Percentiles rank a stretch among this genome's conserved stretches.
Evolutionary conservation across 1,139 yeast genomes (phyloP).

Genomic region (Nakaseomyces nivariensis): DNA sequence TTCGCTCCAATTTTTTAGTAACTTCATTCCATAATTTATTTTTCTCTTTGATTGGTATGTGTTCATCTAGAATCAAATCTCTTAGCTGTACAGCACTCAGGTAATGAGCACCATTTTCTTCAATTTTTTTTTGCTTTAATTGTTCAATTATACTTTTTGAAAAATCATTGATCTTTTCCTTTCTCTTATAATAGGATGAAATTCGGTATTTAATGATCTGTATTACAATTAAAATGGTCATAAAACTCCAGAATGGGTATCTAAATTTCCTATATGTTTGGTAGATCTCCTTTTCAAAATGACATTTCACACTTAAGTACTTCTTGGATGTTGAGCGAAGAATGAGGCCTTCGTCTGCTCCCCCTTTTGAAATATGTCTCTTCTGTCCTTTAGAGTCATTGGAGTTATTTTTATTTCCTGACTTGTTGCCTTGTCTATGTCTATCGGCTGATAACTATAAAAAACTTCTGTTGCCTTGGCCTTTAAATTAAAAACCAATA

Average conservation of each 20-base stretch:
- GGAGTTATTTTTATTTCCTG: slow-evolving; percentile 26
- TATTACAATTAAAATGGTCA: slow-evolving; percentile 22
- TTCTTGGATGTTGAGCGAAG: slow-evolving; percentile 67
- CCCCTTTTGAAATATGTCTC: slow-evolving; percentile 29
- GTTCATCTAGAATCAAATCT: slow-evolving; percentile 47
- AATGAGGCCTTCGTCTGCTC: slow-evolving; percentile 34
- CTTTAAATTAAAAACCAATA: slow-evolving; percentile 4
- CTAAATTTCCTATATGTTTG: slow-evolving; percentile 41
- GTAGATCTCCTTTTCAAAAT: slow-evolving; percentile 44
- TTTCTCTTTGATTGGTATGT: slow-evolving; percentile 37
- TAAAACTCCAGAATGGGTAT: slow-evolving; percentile 28
- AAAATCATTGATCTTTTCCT: slow-evolving; percentile 30
- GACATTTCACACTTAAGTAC: slow-evolving; percentile 54
- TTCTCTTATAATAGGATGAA: slow-evolving; percentile 32
- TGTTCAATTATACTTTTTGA: slow-evolving; percentile 36
- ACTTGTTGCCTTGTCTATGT: slow-evolving; percentile 21
- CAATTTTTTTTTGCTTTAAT: slow-evolving; percentile 33
- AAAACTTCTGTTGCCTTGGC: not conserved
- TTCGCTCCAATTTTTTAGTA: slow-evolving; percentile 49
- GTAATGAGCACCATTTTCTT: slow-evolving; percentile 28
- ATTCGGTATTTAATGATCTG: slow-evolving; percentile 31
- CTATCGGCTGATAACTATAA: slow-evolving; percentile 26
- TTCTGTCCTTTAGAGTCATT: slow-evolving; percentile 31
- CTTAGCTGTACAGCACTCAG: slow-evolving; percentile 71
- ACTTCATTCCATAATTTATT: slow-evolving; percentile 58